Conservation (phyloP, 1,284 basidiomycete genomes). For the Ustilago loliicola region DNA sequence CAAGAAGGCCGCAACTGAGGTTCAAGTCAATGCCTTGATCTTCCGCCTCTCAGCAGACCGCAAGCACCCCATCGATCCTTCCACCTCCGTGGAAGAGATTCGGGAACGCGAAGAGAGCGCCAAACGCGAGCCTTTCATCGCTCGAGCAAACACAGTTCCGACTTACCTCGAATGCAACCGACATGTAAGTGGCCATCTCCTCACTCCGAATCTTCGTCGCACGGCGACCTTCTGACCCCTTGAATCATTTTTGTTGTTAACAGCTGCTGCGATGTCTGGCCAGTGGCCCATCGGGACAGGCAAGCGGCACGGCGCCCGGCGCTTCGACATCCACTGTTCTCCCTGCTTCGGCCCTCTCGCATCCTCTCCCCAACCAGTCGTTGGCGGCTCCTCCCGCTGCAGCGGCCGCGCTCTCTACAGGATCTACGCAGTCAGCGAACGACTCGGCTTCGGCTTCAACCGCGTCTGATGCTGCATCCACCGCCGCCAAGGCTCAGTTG, state of each 20-base stretch:
- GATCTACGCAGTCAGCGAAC: constrained; percentile 6
- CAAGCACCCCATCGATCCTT: constrained; percentile 47
- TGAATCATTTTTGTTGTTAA: neutral
- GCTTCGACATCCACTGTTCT: constrained; percentile 6
- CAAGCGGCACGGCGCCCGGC: constrained; percentile 16
- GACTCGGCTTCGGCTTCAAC: constrained; percentile 18
- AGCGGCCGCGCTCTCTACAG: constrained; percentile 6
- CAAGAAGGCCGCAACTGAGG: constrained; percentile 30
- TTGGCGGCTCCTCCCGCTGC: constrained; percentile 20
- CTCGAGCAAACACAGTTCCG: constrained; percentile 85
- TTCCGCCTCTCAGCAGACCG: constrained; percentile 40
- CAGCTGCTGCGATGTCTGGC: constrained; percentile 42
- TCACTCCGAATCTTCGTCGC: neutral
- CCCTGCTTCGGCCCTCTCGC: constrained; percentile 35
- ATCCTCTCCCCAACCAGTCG: constrained; percentile 45
- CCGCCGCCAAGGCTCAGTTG: constrained; percentile 1
- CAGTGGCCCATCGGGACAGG: constrained; percentile 19
- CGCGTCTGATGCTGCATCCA: constrained; percentile 11
- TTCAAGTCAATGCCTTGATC: constrained; percentile 42
- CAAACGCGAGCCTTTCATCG: constrained; percentile 75
- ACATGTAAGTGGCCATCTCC: constrained; percentile 73
- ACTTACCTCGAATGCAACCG: constrained; percentile 87
- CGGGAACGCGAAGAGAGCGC: constrained; percentile 35
- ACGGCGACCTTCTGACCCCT: neutral
- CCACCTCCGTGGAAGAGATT: constrained; percentile 34